phyloP scores from a whole-genome alignment of 345 rosid species.

The Pseudoturritis turrita region DNA sequence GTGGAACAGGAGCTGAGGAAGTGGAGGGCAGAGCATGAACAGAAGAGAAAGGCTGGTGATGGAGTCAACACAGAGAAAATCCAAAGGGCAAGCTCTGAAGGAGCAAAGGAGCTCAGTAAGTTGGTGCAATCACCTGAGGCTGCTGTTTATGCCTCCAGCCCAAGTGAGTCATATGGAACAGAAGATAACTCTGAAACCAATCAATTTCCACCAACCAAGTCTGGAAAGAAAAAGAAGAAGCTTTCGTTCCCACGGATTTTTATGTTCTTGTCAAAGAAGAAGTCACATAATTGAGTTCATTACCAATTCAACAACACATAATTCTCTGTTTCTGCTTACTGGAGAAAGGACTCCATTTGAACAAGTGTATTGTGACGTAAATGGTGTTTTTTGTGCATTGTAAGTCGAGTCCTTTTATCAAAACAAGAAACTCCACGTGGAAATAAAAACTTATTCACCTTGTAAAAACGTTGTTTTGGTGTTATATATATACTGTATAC shows the following conservation, averaged over 20 bases:
- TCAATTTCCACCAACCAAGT: conserved; percentile 34
- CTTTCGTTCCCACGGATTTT: conserved; percentile 65
- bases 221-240: conserved; percentile 56
- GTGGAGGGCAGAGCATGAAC: conserved; percentile 87
- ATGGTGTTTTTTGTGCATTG: not conserved
- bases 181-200: conserved; percentile 19
- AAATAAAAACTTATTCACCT: not conserved
- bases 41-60: conserved; percentile 46
- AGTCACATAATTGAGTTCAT: conserved; percentile 36
- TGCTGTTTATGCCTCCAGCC: conserved; percentile 17
- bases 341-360: not conserved
- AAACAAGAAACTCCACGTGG: not conserved
- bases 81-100: conserved; percentile 37
- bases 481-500: no score
- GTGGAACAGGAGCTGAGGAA: conserved; percentile 80
- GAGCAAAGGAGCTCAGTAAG: conserved; percentile 11
- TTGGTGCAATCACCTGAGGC: conserved; percentile 24
- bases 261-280: conserved; percentile 61
- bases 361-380: not conserved
- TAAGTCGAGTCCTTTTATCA: not conserved
- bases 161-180: conserved; percentile 26
- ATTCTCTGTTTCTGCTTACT: not conserved
- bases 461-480: not conserved
- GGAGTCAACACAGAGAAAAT: conserved; percentile 31
- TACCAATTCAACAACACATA: not conserved